Evolutionary conservation across 1,284 basidiomycete genomes (phyloP), one percentile per base, ranked within the genome.

Genomic region (Boletus holoroseus): DNA sequence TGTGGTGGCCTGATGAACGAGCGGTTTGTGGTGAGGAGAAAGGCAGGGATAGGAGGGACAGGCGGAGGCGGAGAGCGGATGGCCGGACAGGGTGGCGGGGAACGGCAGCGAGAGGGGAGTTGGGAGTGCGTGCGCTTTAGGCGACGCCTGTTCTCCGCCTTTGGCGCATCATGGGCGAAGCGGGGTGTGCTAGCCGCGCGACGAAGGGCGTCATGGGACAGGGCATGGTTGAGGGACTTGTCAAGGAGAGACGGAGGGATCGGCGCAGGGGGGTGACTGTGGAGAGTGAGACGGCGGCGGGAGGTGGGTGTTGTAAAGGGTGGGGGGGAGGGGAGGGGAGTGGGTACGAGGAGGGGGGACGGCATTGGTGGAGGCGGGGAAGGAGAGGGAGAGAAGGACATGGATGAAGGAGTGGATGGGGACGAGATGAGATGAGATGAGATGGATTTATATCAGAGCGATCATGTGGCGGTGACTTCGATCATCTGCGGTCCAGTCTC

Each of bases 31-130:
- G 50, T 22, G 36, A 65, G 58, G 44, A 64, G 53, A 51, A 57
- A 58, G 15, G 55, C 47, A 6, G 66, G 64, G 28, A 66, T 65
- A 13, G 64, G 66, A 7, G 64, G 67, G 7, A 69, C 66, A n/a
- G 67, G 64, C 22, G 64, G 66, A 9, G 64, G 64, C 3, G 68
- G 57, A 1, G 66, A 59, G 13, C 32, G 51, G 28, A 47, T 30
- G 11, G 51, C 44, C 0, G 64, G 59, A 31, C 59, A 54, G 15
- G 64, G 66, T 30, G 61, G 66, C 0, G 59, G 64, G 11, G 68
- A 69, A 28, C 57, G 66, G 30, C 53, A 60, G 34, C 66, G 67
- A 13, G 47, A 35, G 32, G 56, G 43, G 5, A 35, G 40, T 2
- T 60, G 48, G 7, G 35, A 51, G 30, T 24, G 36, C 7, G 32